These are phyloP conservation scores for Wolfiporia cocos DNA, from an alignment of 1,284 basidiomycete species.

Conservation along the genomic window DNA sequence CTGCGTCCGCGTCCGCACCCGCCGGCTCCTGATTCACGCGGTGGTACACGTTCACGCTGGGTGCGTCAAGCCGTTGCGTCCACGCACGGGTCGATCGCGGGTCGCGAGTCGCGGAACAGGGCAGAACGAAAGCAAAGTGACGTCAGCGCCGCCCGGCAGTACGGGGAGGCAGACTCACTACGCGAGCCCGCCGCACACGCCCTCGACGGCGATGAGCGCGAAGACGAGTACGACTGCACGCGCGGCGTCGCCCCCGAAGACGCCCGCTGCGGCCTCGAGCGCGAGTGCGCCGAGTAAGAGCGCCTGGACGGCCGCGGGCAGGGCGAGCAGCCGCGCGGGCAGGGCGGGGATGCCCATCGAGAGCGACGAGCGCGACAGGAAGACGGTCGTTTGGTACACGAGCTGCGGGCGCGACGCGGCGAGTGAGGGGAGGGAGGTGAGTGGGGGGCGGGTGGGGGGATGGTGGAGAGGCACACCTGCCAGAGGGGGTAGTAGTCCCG, in stretches of 20 bases:
- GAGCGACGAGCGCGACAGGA: conserved; percentile 90
- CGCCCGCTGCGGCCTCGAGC: conserved; percentile 63
- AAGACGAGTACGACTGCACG: conserved; percentile 56
- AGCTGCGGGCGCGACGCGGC: conserved; percentile 36
- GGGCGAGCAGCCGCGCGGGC: conserved; percentile 61
- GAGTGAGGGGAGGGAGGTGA: conserved; percentile 1
- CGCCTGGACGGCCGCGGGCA: conserved; percentile 71
- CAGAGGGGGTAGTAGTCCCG: conserved; percentile 95
- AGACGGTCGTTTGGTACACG: conserved; percentile 90
- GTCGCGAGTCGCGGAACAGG: too few relatives aligned
- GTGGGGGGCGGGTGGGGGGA: neutral
- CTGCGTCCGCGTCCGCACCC: conserved; percentile 30
- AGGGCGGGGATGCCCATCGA: conserved; percentile 84
- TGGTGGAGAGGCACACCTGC: conserved; percentile 49
- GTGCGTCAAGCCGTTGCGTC: neutral
- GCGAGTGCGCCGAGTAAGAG: conserved; percentile 53
- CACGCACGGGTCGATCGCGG: too few relatives aligned
- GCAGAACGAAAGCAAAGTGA: too few relatives aligned
- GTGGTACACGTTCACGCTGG: conserved; percentile 84
- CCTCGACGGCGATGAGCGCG: conserved; percentile 77
- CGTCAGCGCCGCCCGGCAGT: too few relatives aligned
- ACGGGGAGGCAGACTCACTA: conserved; percentile 51
- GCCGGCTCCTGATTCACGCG: conserved; percentile 73
- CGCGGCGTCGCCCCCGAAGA: conserved; percentile 46
- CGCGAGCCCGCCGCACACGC: conserved; percentile 87